Conservation (phyloP, 2,329 filamentous ascomycete species). For the Cryphonectria parasitica region DNA sequence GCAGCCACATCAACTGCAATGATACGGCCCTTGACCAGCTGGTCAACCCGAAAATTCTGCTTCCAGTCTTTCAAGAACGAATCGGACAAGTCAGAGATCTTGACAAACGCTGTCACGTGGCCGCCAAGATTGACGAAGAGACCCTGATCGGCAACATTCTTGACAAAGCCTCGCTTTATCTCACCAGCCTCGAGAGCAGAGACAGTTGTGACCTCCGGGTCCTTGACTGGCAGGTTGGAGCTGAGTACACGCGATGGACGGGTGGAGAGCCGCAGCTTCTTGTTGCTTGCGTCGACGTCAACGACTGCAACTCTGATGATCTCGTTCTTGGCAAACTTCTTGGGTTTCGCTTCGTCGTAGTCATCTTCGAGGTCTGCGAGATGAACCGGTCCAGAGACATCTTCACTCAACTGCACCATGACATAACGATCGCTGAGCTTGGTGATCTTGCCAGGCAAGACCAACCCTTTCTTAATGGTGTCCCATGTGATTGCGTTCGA, state of each 20-base stretch:
- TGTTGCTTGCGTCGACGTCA: constrained; percentile 80
- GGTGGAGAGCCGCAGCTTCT: constrained; percentile 79
- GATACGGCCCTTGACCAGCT: constrained; percentile 88
- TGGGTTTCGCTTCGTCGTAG: constrained; percentile 78
- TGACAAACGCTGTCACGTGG: constrained; percentile 79
- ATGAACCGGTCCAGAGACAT: constrained; percentile 77
- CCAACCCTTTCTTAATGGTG: constrained; percentile 75
- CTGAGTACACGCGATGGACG: constrained; percentile 88
- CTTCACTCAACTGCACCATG: constrained; percentile 82
- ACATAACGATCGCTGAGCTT: constrained; percentile 84
- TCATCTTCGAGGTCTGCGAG: constrained; percentile 86
- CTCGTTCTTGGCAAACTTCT: constrained; percentile 79
- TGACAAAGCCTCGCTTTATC: constrained; percentile 87
- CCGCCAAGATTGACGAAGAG: constrained; percentile 85
- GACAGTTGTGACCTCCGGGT: constrained; percentile 74
- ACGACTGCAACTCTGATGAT: constrained; percentile 86
- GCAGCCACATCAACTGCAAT: constrained; percentile 69
- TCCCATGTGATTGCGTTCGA: constrained; percentile 67
- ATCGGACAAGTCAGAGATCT: constrained; percentile 88
- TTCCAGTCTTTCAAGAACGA: constrained; percentile 96
- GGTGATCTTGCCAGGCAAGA: constrained; percentile 81
- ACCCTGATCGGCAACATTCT: constrained; percentile 86
- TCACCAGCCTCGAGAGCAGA: constrained; percentile 77
- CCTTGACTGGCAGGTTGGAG: constrained; percentile 78
- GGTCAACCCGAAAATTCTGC: constrained; percentile 81